Evolutionary conservation across 1,284 basidiomycete species (phyloP), one percentile per base, ranked within the genome.

Genomic region (Apiotrichum siamense): DNA sequence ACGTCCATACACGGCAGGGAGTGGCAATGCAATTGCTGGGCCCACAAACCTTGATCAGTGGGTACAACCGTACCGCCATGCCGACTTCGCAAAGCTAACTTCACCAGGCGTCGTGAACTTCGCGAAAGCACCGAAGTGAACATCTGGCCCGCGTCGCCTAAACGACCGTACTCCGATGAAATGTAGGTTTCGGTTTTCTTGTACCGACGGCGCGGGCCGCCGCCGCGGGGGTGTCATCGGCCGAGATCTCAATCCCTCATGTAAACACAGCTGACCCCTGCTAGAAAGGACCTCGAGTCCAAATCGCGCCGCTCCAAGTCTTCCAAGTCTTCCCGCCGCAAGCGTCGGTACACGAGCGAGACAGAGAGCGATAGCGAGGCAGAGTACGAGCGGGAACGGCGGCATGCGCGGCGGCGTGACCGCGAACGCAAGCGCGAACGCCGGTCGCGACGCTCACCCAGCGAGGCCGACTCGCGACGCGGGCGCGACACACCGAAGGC

Each of bases 61-160:
- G 35, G 52, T 33, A 6, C 12, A 6, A 6, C 21, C 5, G 7
- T 20, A 6, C 6, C 7, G 33, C 26, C 12, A 12, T 31, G 10
- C 15, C 23, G 41, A 4, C 4, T 23, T 18, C 44, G 13, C 13
- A 7, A 7, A 20, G 7, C 26, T 29, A 41, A 27, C 40, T 15
- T 24, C 39, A 60, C 23, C 50, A 93, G 91, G 62, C 88, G 91
- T 23, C 79, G 88, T 46, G 68, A 78, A 51, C 83, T 90, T 67
- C 78, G 91, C 47, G 84, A 86, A 56, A 77, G 67, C 3, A 83
- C 76, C 12, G 79, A 78, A 6, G 69, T 86, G 2, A 80, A 80
- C 58, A 79, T 92, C 44, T 96, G 91, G 91, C 91, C 91, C 0
- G 73, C 82, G 2, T 93, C 90, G 4, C 91, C 91, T 0, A 85